Conservation (phyloP, 495 filamentous ascomycete genomes). For the Hypoxylon rickii region DNA sequence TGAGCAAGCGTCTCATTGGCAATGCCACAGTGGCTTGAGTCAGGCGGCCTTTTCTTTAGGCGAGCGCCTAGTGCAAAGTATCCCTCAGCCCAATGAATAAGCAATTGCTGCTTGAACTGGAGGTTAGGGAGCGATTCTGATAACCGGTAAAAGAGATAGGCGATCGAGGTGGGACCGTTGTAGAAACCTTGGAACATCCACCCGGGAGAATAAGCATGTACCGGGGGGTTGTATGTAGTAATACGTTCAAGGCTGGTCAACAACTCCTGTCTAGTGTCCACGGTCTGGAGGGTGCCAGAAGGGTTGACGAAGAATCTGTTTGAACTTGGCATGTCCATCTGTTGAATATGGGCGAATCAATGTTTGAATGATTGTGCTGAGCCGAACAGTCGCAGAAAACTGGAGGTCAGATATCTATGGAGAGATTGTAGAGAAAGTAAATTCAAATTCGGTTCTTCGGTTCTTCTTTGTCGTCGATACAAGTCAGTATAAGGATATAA, state of each 20-base stretch:
- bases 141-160: constrained; percentile 61
- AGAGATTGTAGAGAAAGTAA: no score
- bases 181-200: constrained; percentile 55
- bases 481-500: no score
- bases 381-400: no score
- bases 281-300: neutral
- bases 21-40: constrained; percentile 54
- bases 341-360: no score
- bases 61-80: constrained; percentile 51
- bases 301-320: constrained; percentile 21
- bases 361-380: no score
- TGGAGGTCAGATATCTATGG: no score
- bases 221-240: constrained; percentile 18
- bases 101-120: constrained; percentile 46
- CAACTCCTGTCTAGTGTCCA: constrained; percentile 19
- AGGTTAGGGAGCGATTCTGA: constrained; percentile 53
- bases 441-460: no score
- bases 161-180: constrained; percentile 62
- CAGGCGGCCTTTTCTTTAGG: constrained; percentile 35
- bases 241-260: constrained; percentile 25
- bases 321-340: constrained; percentile 16
- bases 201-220: constrained; percentile 31
- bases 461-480: no score
- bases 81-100: constrained; percentile 52
- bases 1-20: constrained; percentile 59